A percentile compares a stretch with the other conserved stretches of the same genome.
Evolutionary conservation across 305 asterid species (phyloP).

Genomic region (Salvia sclarea): DNA sequence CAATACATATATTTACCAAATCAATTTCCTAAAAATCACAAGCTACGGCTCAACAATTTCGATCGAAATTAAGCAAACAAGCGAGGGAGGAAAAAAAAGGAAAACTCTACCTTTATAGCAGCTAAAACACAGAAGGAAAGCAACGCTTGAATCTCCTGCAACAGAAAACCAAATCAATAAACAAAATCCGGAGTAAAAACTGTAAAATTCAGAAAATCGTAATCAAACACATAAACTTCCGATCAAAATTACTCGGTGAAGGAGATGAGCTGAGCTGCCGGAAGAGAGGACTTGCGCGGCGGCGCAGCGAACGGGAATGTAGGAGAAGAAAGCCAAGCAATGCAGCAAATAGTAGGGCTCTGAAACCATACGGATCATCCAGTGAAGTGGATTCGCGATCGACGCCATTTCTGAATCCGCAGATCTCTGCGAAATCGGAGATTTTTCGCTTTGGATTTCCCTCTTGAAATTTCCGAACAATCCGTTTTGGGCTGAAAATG

Average conservation of each 20-base stretch:
- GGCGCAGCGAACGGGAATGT: conserved; percentile 72
- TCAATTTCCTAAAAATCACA: neutral
- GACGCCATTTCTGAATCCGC: conserved; percentile 42
- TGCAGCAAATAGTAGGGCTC: conserved; percentile 79
- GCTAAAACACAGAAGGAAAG: conserved; percentile 59
- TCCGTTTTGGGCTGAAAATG: neutral
- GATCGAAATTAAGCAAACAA: neutral
- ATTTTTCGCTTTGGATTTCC: neutral
- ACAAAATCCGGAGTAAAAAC: neutral
- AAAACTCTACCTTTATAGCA: conserved; percentile 58
- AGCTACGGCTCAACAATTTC: neutral
- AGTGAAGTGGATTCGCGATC: conserved; percentile 39
- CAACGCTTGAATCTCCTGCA: conserved; percentile 80
- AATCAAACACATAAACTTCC: neutral
- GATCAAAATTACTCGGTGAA: conserved; percentile 55
- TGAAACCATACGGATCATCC: conserved; percentile 55
- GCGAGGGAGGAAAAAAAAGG: neutral
- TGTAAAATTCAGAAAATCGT: neutral
- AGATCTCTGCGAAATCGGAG: conserved; percentile 25
- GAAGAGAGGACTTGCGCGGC: conserved; percentile 55
- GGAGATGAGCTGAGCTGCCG: conserved; percentile 62
- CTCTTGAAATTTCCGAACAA: neutral
- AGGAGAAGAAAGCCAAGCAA: conserved; percentile 63
- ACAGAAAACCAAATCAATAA: conserved; percentile 9
- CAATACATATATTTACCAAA: neutral